Percentiles rank a stretch among this genome's conserved stretches.
phyloP scores from a whole-genome alignment of 768 basidiomycete species.

The Podaxis sp. region DNA sequence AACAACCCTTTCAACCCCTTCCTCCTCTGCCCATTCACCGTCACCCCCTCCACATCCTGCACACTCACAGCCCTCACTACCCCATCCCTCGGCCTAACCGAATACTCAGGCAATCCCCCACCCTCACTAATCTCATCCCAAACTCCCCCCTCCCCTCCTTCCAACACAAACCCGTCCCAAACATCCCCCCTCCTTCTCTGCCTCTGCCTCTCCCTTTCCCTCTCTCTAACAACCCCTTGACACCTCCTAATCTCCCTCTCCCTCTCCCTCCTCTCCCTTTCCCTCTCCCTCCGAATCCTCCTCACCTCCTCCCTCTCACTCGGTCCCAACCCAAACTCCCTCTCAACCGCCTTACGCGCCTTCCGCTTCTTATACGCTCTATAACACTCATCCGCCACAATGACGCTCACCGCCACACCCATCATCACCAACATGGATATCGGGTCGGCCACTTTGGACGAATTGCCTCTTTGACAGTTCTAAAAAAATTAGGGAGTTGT shows the following conservation, averaged over 20 bases:
- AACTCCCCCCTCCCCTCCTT: background rate
- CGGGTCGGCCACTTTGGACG: background rate
- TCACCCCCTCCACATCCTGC: background rate
- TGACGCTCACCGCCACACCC: constrained; percentile 3
- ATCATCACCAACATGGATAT: constrained; percentile 4
- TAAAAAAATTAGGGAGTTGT: background rate
- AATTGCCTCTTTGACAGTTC: background rate
- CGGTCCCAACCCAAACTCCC: background rate
- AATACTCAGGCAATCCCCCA: constrained; percentile 5
- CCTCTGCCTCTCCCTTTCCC: background rate
- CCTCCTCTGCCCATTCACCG: background rate
- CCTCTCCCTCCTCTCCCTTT: background rate
- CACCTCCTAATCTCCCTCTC: constrained; percentile 1
- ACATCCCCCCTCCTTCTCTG: background rate
- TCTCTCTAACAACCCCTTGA: background rate
- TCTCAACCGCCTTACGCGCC: background rate
- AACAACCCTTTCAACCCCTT: background rate
- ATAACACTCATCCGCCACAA: constrained; percentile 8
- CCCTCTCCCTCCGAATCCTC: background rate
- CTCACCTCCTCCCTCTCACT: background rate
- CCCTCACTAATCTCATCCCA: background rate
- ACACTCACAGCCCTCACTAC: background rate
- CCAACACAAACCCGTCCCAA: background rate
- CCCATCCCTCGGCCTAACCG: background rate
- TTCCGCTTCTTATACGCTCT: constrained; percentile 7